Evolutionary conservation across 2,329 filamentous ascomycete species (phyloP).

Genomic region (Arthrobotrys pseudoclavata): DNA sequence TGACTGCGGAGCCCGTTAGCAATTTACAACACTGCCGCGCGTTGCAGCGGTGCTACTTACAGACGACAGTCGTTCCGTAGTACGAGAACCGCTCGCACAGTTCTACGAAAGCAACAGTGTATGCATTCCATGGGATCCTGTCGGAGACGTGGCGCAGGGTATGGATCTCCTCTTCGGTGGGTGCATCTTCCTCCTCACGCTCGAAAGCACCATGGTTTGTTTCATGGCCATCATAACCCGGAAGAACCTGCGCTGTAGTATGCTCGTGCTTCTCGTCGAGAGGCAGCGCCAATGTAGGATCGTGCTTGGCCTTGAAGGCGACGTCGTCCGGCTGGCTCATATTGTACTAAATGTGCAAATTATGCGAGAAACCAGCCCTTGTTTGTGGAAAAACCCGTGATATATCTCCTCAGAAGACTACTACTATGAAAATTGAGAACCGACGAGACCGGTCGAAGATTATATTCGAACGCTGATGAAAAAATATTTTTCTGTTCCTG

Average conservation of each 20-base stretch:
- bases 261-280: constrained; percentile 62
- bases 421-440: neutral
- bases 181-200: constrained; percentile 67
- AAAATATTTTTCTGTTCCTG: constrained; percentile 23
- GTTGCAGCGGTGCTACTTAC: constrained; percentile 67
- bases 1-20: constrained; percentile 66
- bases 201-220: constrained; percentile 55
- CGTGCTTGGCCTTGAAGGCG: constrained; percentile 61
- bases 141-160: constrained; percentile 76
- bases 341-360: constrained; percentile 14
- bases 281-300: constrained; percentile 61
- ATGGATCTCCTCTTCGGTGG: constrained; percentile 74
- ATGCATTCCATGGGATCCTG: constrained; percentile 76
- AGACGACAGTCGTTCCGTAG: constrained; percentile 78
- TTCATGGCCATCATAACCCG: constrained; percentile 45
- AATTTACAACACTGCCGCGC: constrained; percentile 1
- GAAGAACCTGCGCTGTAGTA: constrained; percentile 35
- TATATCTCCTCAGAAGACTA: constrained; percentile 54
- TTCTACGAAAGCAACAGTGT: constrained; percentile 79
- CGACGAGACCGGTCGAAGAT: constrained; percentile 14
- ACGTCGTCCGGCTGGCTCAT: constrained; percentile 61
- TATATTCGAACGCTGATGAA: constrained; percentile 13
- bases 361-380: constrained; percentile 44
- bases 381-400: constrained; percentile 1
- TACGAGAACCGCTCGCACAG: constrained; percentile 83